Conservation (phyloP, 441 rosid genomes). For the Adansonia madagascariensis region DNA sequence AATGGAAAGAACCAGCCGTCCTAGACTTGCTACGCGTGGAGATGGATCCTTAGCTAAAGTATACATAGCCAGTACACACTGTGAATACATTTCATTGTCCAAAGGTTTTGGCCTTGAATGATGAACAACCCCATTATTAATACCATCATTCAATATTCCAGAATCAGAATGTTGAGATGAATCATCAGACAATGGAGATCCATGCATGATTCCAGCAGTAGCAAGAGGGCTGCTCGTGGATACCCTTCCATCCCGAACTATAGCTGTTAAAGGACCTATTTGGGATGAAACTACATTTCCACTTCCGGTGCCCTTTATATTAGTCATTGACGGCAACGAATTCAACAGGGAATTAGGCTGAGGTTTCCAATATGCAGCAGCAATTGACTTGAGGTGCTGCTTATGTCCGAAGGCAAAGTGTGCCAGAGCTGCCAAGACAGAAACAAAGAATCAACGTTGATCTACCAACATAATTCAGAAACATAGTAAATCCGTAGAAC, state of each 20-base stretch:
- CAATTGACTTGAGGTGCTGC: conserved; percentile 86
- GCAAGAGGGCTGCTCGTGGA: conserved; percentile 90
- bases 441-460: conserved; percentile 23
- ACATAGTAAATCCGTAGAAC: not conserved
- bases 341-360: conserved; percentile 78
- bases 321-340: conserved; percentile 84
- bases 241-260: conserved; percentile 74
- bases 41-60: conserved; percentile 95
- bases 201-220: conserved; percentile 87
- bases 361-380: conserved; percentile 88
- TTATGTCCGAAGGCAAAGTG: conserved; percentile 98
- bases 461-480: conserved; percentile 17
- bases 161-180: conserved; percentile 96
- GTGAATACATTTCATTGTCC: conserved; percentile 81
- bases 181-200: conserved; percentile 97
- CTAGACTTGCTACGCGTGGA: conserved; percentile 84
- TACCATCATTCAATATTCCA: conserved; percentile 71
- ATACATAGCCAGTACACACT: conserved; percentile 81
- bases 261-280: conserved; percentile 68
- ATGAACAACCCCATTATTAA: conserved; percentile 80
- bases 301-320: conserved; percentile 68
- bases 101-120: conserved; percentile 65
- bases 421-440: conserved; percentile 74
- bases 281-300: conserved; percentile 79
- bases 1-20: conserved; percentile 78